Conservation (phyloP, 2,329 filamentous ascomycete species). For the Dothistroma pini region DNA sequence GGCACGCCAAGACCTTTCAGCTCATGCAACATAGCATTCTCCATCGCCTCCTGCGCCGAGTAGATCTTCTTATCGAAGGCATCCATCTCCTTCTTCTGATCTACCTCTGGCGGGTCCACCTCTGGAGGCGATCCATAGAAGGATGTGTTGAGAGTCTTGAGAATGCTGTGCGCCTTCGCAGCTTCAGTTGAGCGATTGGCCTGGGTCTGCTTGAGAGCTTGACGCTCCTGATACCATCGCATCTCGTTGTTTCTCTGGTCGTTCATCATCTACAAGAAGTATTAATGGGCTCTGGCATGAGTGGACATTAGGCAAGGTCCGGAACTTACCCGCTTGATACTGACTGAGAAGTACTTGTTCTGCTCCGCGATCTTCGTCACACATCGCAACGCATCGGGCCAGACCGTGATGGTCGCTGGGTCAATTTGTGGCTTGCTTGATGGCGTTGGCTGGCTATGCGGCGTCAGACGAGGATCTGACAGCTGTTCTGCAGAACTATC, state of each 20-base stretch:
- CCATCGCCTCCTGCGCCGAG: conserved; percentile 57
- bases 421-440: conserved; percentile 37
- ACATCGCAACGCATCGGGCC: conserved; percentile 46
- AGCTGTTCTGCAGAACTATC: conserved; percentile 2
- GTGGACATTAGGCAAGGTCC: conserved; percentile 1
- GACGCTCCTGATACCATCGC: conserved; percentile 48
- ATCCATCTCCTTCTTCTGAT: conserved; percentile 51
- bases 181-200: conserved; percentile 27
- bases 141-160: conserved; percentile 27
- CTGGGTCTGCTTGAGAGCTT: conserved; percentile 34
- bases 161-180: conserved; percentile 32
- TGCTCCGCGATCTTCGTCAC: conserved; percentile 46
- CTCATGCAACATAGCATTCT: conserved; percentile 53
- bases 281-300: conserved; percentile 24
- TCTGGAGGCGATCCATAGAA: conserved; percentile 12
- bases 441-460: conserved; percentile 23
- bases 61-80: conserved; percentile 62
- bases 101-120: conserved; percentile 15
- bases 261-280: conserved; percentile 51
- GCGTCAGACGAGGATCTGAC: conserved; percentile 24
- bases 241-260: conserved; percentile 61
- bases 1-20: conserved; percentile 57
- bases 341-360: conserved; percentile 41
- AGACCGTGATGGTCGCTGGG: conserved; percentile 47
- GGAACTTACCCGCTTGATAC: conserved; percentile 39